A percentile compares a stretch with the other conserved stretches of the same genome.
phyloP scores from a whole-genome alignment of 257 asterid genomes.

The Capsicum baccatum region DNA sequence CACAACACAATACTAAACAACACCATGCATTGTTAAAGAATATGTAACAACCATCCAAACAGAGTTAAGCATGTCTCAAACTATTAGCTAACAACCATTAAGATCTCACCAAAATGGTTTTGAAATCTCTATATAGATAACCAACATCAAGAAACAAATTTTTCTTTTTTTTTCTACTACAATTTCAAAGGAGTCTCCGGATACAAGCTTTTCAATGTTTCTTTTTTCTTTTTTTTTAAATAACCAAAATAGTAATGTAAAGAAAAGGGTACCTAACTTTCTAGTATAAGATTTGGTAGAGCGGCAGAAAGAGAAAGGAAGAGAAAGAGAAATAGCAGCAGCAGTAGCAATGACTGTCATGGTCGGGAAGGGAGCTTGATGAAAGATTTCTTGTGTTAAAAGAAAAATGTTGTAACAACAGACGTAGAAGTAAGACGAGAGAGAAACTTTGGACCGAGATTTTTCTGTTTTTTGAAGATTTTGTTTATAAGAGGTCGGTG shows the following conservation, averaged over 20 bases:
- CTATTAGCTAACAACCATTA: not conserved
- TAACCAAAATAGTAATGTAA: not conserved
- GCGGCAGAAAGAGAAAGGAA: constrained; percentile 64
- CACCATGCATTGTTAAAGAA: too few relatives aligned
- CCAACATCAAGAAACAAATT: not conserved
- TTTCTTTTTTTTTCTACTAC: not conserved
- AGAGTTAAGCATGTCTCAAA: too few relatives aligned
- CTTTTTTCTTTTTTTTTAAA: not conserved
- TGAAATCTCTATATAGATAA: not conserved
- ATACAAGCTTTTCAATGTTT: constrained; percentile 8
- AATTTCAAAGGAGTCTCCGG: not conserved
- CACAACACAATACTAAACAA: too few relatives aligned
- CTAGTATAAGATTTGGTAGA: constrained; percentile 55
- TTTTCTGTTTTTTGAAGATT: constrained; percentile 14
- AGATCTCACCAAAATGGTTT: not conserved
- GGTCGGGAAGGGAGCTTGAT: constrained; percentile 23
- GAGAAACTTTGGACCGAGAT: constrained; percentile 21
- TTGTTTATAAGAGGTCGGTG: constrained; percentile 63
- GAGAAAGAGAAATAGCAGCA: constrained; percentile 78
- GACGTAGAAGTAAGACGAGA: not conserved
- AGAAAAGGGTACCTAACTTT: constrained; percentile 49
- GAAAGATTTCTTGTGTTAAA: not conserved
- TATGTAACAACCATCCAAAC: too few relatives aligned
- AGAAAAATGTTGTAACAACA: constrained; percentile 14
- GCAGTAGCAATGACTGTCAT: constrained; percentile 79